Evolutionary conservation across 768 basidiomycete genomes (phyloP).

Genomic region (Lactarius tabidus): DNA sequence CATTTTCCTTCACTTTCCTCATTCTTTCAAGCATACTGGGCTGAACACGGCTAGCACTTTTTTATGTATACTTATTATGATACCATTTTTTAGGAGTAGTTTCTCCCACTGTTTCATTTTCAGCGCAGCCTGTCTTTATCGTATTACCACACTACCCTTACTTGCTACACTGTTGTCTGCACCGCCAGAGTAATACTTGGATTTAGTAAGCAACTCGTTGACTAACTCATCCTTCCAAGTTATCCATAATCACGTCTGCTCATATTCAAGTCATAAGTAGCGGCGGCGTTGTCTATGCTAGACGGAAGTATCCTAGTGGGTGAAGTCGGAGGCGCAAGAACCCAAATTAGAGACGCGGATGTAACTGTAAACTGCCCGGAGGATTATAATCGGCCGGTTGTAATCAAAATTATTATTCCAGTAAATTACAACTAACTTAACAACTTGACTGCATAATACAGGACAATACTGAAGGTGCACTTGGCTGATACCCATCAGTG

Average conservation of each 20-base stretch:
- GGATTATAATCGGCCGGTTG: too few relatives aligned
- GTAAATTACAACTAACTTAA: background rate
- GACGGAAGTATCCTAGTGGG: too few relatives aligned
- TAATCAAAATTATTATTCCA: too few relatives aligned
- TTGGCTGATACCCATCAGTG: too few relatives aligned
- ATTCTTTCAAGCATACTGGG: background rate
- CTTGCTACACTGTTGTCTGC: slow-evolving; percentile 13
- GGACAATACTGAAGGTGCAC: too few relatives aligned
- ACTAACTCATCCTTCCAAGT: background rate
- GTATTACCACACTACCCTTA: slow-evolving; percentile 12
- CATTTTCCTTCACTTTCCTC: background rate
- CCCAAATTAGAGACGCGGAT: background rate
- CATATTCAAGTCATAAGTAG: background rate
- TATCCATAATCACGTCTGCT: background rate
- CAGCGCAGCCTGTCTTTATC: slow-evolving; percentile 10
- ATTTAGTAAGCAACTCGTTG: background rate
- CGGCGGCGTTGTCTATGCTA: background rate
- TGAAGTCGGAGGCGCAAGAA: background rate
- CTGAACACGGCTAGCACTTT: slow-evolving; percentile 9
- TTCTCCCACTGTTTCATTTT: slow-evolving; percentile 14
- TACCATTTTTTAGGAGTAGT: slow-evolving; percentile 8
- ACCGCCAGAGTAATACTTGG: slow-evolving; percentile 6
- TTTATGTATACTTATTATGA: slow-evolving; percentile 22
- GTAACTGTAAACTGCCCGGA: background rate
- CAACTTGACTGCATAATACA: background rate